phyloP scores from a whole-genome alignment of 1,284 basidiomycete species.

The Taiwanofungus camphoratus region DNA sequence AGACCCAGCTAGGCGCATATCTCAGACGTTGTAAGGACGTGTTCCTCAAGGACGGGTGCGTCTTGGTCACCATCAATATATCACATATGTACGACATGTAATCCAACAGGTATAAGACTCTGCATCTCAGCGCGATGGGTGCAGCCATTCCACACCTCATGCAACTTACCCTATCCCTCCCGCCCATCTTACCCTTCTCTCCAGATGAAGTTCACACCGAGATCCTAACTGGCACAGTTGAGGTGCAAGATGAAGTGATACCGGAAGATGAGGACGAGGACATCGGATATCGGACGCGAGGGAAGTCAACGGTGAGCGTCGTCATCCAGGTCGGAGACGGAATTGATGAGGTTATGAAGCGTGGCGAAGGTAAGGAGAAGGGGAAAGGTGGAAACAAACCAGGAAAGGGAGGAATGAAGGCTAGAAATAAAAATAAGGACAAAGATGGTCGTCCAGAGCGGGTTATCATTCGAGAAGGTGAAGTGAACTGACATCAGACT shows the following conservation, averaged over 20 bases:
- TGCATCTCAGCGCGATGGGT: slow-evolving; percentile 79
- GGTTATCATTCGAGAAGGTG: background rate
- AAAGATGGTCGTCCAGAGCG: background rate
- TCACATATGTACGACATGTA: background rate
- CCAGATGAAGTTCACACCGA: slow-evolving; percentile 62
- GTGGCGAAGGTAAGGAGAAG: slow-evolving; percentile 7
- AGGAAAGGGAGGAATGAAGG: slow-evolving; percentile 15
- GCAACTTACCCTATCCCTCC: slow-evolving; percentile 66
- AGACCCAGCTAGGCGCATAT: slow-evolving; percentile 69
- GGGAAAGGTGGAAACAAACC: slow-evolving; percentile 18
- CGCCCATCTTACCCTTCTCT: slow-evolving; percentile 68
- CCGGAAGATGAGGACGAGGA: slow-evolving; percentile 75
- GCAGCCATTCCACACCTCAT: slow-evolving; percentile 84
- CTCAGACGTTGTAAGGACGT: slow-evolving; percentile 75
- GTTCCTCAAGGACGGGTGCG: slow-evolving; percentile 73
- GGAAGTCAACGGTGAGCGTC: slow-evolving; percentile 61
- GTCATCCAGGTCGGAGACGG: slow-evolving; percentile 59
- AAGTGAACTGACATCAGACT: too few species aligned
- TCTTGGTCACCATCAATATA: slow-evolving; percentile 9
- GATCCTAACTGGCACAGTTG: slow-evolving; percentile 68
- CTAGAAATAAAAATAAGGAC: background rate
- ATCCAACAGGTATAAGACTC: slow-evolving; percentile 59
- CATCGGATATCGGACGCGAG: slow-evolving; percentile 56
- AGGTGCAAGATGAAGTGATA: slow-evolving; percentile 75
- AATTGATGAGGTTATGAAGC: slow-evolving; percentile 33